Conservation (phyloP, 768 basidiomycete species). For the Leucosporidium yakuticum region DNA sequence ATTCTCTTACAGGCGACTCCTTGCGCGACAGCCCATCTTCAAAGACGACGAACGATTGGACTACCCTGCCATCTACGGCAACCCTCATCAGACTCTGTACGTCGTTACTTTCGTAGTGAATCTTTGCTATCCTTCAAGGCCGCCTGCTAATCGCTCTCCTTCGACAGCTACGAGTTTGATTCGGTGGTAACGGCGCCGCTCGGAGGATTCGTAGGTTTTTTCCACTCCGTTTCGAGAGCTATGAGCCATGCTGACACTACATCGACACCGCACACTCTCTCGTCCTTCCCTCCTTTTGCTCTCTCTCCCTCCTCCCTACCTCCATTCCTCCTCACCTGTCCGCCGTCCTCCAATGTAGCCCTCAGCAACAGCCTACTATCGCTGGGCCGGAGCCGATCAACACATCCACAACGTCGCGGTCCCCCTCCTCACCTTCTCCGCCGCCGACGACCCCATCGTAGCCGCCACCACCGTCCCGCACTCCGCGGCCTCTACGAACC, state of each 20-base stretch:
- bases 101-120: neutral
- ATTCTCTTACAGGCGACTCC: constrained; percentile 7
- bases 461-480: constrained; percentile 47
- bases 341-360: constrained; percentile 52
- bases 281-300: too few relatives aligned
- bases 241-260: too few relatives aligned
- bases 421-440: constrained; percentile 69
- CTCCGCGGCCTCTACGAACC: constrained; percentile 29
- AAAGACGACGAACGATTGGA: constrained; percentile 17
- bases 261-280: too few relatives aligned
- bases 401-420: constrained; percentile 58
- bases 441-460: constrained; percentile 73
- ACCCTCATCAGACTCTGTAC: constrained; percentile 33
- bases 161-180: constrained; percentile 48
- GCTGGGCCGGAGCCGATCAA: constrained; percentile 56
- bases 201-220: constrained; percentile 49
- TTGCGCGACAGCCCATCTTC: constrained; percentile 22
- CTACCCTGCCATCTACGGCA: constrained; percentile 27
- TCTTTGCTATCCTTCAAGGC: neutral
- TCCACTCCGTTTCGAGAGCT: too few relatives aligned
- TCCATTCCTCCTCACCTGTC: too few relatives aligned
- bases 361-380: constrained; percentile 50
- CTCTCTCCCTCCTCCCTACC: constrained; percentile 26
- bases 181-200: constrained; percentile 45
- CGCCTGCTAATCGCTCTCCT: neutral